phyloP scores from a whole-genome alignment of 495 filamentous ascomycete genomes.

The Pyrenula aspistea region DNA sequence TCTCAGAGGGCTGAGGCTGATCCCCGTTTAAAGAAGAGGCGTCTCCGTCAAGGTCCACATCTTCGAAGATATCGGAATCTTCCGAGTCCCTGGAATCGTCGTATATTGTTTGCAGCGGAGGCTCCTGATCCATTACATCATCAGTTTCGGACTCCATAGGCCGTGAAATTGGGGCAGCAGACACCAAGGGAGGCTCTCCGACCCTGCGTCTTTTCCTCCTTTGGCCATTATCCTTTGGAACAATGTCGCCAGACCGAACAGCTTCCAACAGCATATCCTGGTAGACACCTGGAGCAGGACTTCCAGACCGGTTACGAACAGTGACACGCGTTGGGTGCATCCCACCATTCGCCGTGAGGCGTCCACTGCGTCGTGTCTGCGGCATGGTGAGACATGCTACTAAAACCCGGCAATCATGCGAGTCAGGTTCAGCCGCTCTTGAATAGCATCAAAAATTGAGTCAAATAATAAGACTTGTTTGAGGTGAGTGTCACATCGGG shows the following conservation, averaged over 20 bases:
- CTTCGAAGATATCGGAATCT: conserved; percentile 65
- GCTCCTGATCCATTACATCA: neutral
- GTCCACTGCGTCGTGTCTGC: neutral
- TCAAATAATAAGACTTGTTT: too few species aligned
- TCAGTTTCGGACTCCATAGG: conserved; percentile 8
- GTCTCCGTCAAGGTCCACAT: conserved; percentile 42
- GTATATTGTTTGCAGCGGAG: conserved; percentile 27
- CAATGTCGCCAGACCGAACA: conserved; percentile 18
- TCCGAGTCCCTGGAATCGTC: conserved; percentile 26
- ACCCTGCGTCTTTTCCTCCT: conserved; percentile 33
- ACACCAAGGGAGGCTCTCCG: conserved; percentile 12
- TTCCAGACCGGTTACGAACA: neutral
- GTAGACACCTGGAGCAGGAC: conserved; percentile 41
- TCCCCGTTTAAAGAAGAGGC: conserved; percentile 16
- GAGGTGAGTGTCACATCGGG: too few species aligned
- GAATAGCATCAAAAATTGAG: too few species aligned
- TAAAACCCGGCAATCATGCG: too few species aligned
- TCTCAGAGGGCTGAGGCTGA: conserved; percentile 7
- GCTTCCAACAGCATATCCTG: conserved; percentile 58
- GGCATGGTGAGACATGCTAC: too few species aligned
- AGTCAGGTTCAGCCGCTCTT: too few species aligned
- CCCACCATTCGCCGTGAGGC: neutral
- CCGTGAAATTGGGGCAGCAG: conserved; percentile 2
- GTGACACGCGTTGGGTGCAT: neutral
- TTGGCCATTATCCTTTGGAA: conserved; percentile 17